Conservation (phyloP, 345 rosid genomes). For the Gossypium turneri region DNA sequence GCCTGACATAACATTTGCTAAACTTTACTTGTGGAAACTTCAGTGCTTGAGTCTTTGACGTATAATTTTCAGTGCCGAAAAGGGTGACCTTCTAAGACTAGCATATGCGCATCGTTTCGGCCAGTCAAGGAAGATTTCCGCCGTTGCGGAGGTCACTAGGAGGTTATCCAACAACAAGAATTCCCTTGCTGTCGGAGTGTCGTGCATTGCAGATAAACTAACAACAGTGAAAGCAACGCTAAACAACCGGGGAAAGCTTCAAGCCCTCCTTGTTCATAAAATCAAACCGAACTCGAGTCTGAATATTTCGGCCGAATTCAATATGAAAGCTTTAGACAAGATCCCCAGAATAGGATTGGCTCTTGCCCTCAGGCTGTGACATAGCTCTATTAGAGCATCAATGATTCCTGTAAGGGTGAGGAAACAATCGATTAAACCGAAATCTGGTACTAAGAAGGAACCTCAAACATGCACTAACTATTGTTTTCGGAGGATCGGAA, state of each 20-base stretch:
- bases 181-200: constrained; percentile 19
- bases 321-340: constrained; percentile 13
- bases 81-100: constrained; percentile 16
- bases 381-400: not conserved
- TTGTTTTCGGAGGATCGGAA: too few species aligned
- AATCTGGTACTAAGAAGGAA: too few species aligned
- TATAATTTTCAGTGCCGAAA: constrained; percentile 18
- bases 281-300: not conserved
- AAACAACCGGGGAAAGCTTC: constrained; percentile 23
- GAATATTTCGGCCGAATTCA: constrained; percentile 17
- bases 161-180: constrained; percentile 18
- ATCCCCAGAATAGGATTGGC: constrained; percentile 22
- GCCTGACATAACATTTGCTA: not conserved
- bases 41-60: not conserved
- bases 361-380: constrained; percentile 6
- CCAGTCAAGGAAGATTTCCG: constrained; percentile 13
- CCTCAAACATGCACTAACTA: too few species aligned
- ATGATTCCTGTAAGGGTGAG: not conserved
- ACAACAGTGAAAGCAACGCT: constrained; percentile 15
- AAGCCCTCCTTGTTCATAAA: constrained; percentile 7
- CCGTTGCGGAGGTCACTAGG: constrained; percentile 19
- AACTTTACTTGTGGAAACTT: not conserved
- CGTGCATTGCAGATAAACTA: constrained; percentile 15
- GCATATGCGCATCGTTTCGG: constrained; percentile 15
- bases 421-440: too few species aligned